Evolutionary conservation across 2,329 filamentous ascomycete genomes (phyloP).

Genomic region (Nigrograna mackinnonii): DNA sequence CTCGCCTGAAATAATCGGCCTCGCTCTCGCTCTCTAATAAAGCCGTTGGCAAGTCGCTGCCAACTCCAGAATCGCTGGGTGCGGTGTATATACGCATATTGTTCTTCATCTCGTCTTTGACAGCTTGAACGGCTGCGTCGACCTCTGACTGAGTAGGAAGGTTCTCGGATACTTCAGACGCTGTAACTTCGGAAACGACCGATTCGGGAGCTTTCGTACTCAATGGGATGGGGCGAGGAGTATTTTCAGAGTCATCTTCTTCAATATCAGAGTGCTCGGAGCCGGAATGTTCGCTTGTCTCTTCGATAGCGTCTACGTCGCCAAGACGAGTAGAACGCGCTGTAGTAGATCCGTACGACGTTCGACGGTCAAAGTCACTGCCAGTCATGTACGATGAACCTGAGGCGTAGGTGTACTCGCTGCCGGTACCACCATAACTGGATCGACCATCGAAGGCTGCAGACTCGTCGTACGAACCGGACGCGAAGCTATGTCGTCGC

Average conservation of each 20-base stretch:
- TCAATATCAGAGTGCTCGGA: constrained; percentile 27
- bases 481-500: constrained; percentile 40
- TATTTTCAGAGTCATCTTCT: constrained; percentile 29
- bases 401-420: constrained; percentile 52
- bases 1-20: constrained; percentile 39
- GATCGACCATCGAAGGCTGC: constrained; percentile 41
- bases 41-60: constrained; percentile 40
- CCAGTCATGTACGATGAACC: constrained; percentile 53
- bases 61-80: constrained; percentile 41
- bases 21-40: constrained; percentile 22
- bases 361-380: constrained; percentile 50
- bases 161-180: constrained; percentile 21
- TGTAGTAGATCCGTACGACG: constrained; percentile 45
- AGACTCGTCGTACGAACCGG: constrained; percentile 37
- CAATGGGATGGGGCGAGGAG: constrained; percentile 7
- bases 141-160: constrained; percentile 37
- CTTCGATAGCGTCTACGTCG: constrained; percentile 34
- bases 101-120: constrained; percentile 31
- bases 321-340: constrained; percentile 34
- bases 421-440: constrained; percentile 45
- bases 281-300: constrained; percentile 22
- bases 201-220: constrained; percentile 6
- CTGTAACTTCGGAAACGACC: constrained; percentile 17
- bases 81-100: constrained; percentile 20
- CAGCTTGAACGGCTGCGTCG: constrained; percentile 31